Evolutionary conservation across 1,284 basidiomycete species (phyloP).

Genomic region (Sporisorium exsertum): DNA sequence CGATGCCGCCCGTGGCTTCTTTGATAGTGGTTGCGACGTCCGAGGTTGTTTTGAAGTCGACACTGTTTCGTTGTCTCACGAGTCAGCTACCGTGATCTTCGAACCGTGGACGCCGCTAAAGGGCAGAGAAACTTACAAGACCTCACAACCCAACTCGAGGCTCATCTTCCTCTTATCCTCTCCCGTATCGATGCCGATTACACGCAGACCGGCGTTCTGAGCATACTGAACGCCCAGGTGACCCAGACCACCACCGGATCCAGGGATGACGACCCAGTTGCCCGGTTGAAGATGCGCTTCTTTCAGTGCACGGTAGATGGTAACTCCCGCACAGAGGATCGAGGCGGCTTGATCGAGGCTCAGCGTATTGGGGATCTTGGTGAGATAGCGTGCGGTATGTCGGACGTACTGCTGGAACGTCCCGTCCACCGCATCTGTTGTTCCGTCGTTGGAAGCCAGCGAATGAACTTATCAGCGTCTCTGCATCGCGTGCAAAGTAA

Average conservation of each 20-base stretch:
- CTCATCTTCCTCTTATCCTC: slow-evolving; percentile 81
- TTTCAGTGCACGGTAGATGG: slow-evolving; percentile 86
- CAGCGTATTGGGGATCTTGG: slow-evolving; percentile 71
- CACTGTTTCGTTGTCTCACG: slow-evolving; percentile 67
- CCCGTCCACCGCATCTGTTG: slow-evolving; percentile 75
- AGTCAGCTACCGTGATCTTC: not conserved
- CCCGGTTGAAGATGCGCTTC: slow-evolving; percentile 77
- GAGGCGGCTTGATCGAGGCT: slow-evolving; percentile 81
- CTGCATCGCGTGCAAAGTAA: not conserved
- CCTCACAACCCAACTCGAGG: slow-evolving; percentile 78
- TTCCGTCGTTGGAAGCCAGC: slow-evolving; percentile 28
- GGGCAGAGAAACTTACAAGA: slow-evolving; percentile 71
- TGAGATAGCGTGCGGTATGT: slow-evolving; percentile 78
- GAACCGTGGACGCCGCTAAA: not conserved
- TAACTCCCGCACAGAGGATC: slow-evolving; percentile 82
- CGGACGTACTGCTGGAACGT: slow-evolving; percentile 80
- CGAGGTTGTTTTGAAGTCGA: slow-evolving; percentile 78
- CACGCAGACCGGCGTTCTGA: slow-evolving; percentile 72
- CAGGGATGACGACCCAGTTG: slow-evolving; percentile 84
- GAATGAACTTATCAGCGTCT: not conserved
- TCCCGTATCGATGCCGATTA: slow-evolving; percentile 84
- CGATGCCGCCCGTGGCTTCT: slow-evolving; percentile 75
- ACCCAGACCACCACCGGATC: slow-evolving; percentile 78
- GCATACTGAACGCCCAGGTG: slow-evolving; percentile 61
- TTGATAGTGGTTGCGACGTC: slow-evolving; percentile 76